phyloP scores from a whole-genome alignment of 495 filamentous ascomycete genomes.

The Evernia prunastri region DNA sequence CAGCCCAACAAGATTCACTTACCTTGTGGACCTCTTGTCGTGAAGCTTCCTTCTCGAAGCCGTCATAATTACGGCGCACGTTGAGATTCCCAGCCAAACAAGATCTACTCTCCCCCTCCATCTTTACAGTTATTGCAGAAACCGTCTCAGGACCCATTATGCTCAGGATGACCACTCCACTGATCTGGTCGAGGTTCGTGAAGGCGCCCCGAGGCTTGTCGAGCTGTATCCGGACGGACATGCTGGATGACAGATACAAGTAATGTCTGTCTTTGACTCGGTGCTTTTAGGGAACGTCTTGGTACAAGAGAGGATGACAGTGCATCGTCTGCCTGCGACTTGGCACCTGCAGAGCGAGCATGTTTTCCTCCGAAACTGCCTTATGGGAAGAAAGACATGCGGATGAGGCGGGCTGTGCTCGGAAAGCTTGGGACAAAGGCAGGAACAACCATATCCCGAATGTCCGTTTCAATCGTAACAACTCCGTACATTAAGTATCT shows the following conservation, averaged over 20 bases:
- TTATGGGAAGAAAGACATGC: slow-evolving; percentile 1
- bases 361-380: slow-evolving; percentile 11
- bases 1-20: slow-evolving; percentile 20
- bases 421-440: not conserved
- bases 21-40: slow-evolving; percentile 78
- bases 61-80: slow-evolving; percentile 37
- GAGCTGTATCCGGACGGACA: slow-evolving; percentile 73
- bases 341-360: slow-evolving; percentile 1
- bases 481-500: too few species aligned
- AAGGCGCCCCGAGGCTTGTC: slow-evolving; percentile 69
- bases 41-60: slow-evolving; percentile 49
- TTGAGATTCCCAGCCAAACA: slow-evolving; percentile 43
- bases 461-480: too few species aligned
- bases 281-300: not conserved
- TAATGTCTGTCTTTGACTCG: not conserved
- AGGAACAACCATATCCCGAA: not conserved
- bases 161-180: slow-evolving; percentile 59
- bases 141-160: slow-evolving; percentile 60
- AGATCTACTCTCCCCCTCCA: slow-evolving; percentile 83
- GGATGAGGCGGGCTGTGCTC: slow-evolving; percentile 18
- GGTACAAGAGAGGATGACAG: not conserved
- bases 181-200: slow-evolving; percentile 83
- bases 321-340: not conserved
- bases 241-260: slow-evolving; percentile 32
- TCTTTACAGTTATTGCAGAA: slow-evolving; percentile 77